Evolutionary conservation across 352 stramenopile species (phyloP).

Genomic region (Phytophthora tentaculata): DNA sequence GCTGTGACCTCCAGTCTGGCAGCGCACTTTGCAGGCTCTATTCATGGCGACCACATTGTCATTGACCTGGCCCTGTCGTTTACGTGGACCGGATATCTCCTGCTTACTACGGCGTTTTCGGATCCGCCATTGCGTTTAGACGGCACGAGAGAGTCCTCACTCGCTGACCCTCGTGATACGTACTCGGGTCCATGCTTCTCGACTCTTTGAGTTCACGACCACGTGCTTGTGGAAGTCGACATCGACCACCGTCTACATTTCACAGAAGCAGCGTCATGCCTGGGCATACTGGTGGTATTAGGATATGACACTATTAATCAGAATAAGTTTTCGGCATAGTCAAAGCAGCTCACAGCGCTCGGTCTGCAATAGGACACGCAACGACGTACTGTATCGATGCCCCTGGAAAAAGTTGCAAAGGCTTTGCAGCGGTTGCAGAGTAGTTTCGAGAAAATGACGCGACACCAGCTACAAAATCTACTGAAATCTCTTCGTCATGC

Average conservation of each 20-base stretch:
- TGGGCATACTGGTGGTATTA: not conserved
- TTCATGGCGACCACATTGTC: not conserved
- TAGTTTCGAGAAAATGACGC: too few relatives aligned
- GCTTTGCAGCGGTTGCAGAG: too few relatives aligned
- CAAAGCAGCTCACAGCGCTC: not conserved
- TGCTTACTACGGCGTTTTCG: not conserved
- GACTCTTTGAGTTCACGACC: not conserved
- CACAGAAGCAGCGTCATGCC: not conserved
- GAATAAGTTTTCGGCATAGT: not conserved
- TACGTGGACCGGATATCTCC: not conserved
- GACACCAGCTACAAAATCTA: too few relatives aligned
- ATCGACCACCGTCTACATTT: not conserved
- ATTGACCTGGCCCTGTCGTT: not conserved
- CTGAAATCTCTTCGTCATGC: not conserved
- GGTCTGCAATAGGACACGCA: not conserved
- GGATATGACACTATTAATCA: not conserved
- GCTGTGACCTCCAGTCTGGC: not conserved
- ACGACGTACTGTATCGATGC: not conserved
- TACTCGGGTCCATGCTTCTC: not conserved
- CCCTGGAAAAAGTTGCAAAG: not conserved
- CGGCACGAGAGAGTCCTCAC: not conserved
- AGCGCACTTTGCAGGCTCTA: not conserved
- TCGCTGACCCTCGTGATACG: not conserved
- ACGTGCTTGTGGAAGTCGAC: not conserved
- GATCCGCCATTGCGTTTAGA: not conserved